Evolutionary conservation across 2,329 filamentous ascomycete genomes (phyloP), one percentile per base, ranked within the genome.

Genomic region (Colletotrichum acutatum): DNA sequence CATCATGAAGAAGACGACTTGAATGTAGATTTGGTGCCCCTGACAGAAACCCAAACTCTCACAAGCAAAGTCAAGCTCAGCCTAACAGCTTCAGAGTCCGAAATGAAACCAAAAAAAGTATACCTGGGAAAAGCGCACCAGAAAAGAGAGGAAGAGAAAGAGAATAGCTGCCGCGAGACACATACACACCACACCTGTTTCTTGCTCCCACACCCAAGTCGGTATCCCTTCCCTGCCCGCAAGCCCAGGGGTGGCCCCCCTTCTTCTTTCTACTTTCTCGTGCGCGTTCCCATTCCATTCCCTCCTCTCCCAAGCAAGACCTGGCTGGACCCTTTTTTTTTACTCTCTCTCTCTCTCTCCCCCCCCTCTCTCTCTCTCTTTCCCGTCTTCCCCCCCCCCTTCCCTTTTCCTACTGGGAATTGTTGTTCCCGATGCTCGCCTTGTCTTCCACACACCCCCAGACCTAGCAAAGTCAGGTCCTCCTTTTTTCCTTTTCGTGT

Each of bases 271-370:
- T 59, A 30, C 14, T 28, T 37, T 46, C 60, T 7, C 49, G 26
- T 56, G 46, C 53, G 30, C 26, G 19, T 49, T 49, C 42, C 42
- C 42, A 49, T 49, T 26, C 60, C 60, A 53, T 66, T 30, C 54
- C 22, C 34, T 58, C 32, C 57, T 34, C 32, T 34, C 32, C 11
- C 32, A 12, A 34, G 32, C 22, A 37, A 42, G 49, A 49, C 53
- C 60, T 54, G 71, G 52, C 60, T 54, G 71, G 52, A 63, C 61
- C 59, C 71, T 71, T 63, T 75, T 71, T 71, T 30, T 26, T 66
- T n/a, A 26, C 34, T 5, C 46, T 26, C 46, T 12, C 34, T 46
- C 24, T 19, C 32, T 58, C n/a, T 54, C 11, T 9, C 32, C 42
- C 34, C 12, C 58, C 46, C n/a, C 32, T 58, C n/a, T 54, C 26